Conservation (phyloP, 2,329 filamentous ascomycete genomes). For the Amauroascus verrucosus region DNA sequence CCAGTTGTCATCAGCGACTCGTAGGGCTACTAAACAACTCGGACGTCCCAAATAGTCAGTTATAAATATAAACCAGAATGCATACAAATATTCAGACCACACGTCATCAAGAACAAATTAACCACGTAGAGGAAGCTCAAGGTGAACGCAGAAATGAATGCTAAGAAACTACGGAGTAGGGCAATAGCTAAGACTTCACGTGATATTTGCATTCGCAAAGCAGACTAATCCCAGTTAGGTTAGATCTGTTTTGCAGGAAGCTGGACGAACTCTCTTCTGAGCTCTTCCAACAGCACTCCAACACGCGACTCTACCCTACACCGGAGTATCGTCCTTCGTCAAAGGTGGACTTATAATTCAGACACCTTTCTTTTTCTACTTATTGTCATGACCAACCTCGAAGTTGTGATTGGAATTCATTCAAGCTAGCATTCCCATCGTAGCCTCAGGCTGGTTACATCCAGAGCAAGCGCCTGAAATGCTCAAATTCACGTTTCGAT, state of each 20-base stretch:
- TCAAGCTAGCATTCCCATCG: not conserved
- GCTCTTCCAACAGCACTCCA: not conserved
- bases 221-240: not conserved
- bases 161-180: too few species aligned
- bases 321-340: not conserved
- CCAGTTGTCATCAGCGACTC: not conserved
- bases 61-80: not conserved
- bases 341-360: not conserved
- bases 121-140: too few species aligned
- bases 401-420: not conserved
- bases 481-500: not conserved
- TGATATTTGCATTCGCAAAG: not conserved
- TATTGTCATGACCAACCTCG: not conserved
- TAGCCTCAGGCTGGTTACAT: not conserved
- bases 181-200: not conserved
- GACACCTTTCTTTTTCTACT: not conserved
- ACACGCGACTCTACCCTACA: not conserved
- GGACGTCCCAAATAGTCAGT: not conserved
- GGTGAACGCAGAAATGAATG: not conserved
- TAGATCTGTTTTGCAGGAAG: not conserved
- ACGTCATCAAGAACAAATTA: too few species aligned
- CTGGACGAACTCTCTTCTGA: not conserved
- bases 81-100: too few species aligned
- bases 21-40: not conserved
- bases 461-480: slow-evolving; percentile 6